phyloP scores from a whole-genome alignment of 108 stramenopile genomes.

The Fragilaria crotonensis region DNA sequence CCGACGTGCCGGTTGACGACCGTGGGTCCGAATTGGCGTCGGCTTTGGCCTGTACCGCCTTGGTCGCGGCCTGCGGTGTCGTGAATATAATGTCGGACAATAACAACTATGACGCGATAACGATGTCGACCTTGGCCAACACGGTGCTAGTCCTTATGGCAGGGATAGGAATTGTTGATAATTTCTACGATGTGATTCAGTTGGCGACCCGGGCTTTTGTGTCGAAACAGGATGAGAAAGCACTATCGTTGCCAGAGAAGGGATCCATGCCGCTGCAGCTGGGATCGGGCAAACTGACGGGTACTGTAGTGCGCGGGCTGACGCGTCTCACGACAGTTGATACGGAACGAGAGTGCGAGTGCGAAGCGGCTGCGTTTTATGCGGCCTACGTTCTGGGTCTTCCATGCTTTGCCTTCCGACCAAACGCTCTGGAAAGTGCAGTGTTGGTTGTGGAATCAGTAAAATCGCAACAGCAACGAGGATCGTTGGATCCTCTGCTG shows the following conservation, averaged over 20 bases:
- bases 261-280: slow-evolving; percentile 59
- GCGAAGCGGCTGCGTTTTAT: slow-evolving; percentile 89
- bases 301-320: slow-evolving; percentile 74
- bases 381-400: slow-evolving; percentile 83
- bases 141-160: slow-evolving; percentile 43
- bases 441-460: slow-evolving; percentile 36
- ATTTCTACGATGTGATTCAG: slow-evolving; percentile 71
- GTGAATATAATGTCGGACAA: slow-evolving; percentile 58
- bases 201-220: slow-evolving; percentile 42
- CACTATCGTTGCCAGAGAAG: slow-evolving; percentile 65
- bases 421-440: slow-evolving; percentile 81
- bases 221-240: slow-evolving; percentile 9
- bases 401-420: slow-evolving; percentile 93
- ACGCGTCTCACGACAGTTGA: slow-evolving; percentile 75
- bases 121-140: slow-evolving; percentile 48
- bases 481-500: slow-evolving; percentile 48
- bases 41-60: slow-evolving; percentile 48
- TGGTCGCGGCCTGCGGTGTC: slow-evolving; percentile 61
- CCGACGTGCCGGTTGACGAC: slow-evolving; percentile 73
- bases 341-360: slow-evolving; percentile 89
- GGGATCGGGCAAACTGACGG: slow-evolving; percentile 69
- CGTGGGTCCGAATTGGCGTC: slow-evolving; percentile 67
- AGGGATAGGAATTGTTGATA: slow-evolving; percentile 58
- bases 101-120: slow-evolving; percentile 51
- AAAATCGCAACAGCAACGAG: slow-evolving; percentile 11